These are phyloP conservation scores for Trypanosoma avium DNA, from an alignment of 208 protist genomes.

Conservation along the genomic window DNA sequence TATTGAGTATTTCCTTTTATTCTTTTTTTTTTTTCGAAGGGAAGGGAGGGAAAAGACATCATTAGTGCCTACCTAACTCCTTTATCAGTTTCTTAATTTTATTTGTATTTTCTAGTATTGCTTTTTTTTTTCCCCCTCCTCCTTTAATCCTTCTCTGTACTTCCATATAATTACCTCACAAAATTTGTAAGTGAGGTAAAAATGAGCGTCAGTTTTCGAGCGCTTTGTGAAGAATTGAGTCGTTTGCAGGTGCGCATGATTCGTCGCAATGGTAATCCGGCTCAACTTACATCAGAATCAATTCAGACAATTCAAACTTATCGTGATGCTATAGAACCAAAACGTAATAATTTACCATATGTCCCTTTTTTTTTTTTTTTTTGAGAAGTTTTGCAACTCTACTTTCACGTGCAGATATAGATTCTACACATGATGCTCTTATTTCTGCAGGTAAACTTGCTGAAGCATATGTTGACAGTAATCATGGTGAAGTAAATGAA, in stretches of 20 bases:
- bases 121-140: too few relatives aligned
- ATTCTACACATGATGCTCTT: conserved; percentile 47
- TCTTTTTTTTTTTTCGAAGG: too few relatives aligned
- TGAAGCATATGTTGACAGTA: conserved; percentile 38
- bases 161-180: too few relatives aligned
- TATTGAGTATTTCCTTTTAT: too few relatives aligned
- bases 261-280: conserved; percentile 50
- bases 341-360: conserved; percentile 19
- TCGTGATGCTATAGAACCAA: conserved; percentile 22
- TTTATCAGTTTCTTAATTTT: too few relatives aligned
- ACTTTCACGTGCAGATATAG: conserved; percentile 36
- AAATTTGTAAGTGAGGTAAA: too few relatives aligned
- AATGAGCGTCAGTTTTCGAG: conserved; percentile 27
- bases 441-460: conserved; percentile 34
- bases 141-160: neutral
- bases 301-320: conserved; percentile 48
- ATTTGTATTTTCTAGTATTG: too few relatives aligned
- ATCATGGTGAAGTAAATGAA: conserved; percentile 60
- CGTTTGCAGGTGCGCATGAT: conserved; percentile 76
- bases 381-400: conserved; percentile 64
- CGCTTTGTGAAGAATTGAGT: conserved; percentile 66
- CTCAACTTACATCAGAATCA: conserved; percentile 37
- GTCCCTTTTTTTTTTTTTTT: conserved; percentile 63
- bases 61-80: too few relatives aligned
- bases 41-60: too few relatives aligned